These are phyloP conservation scores for Vitis hybrid DNA, from an alignment of 177 flowering plant species.

Conservation along the genomic window DNA sequence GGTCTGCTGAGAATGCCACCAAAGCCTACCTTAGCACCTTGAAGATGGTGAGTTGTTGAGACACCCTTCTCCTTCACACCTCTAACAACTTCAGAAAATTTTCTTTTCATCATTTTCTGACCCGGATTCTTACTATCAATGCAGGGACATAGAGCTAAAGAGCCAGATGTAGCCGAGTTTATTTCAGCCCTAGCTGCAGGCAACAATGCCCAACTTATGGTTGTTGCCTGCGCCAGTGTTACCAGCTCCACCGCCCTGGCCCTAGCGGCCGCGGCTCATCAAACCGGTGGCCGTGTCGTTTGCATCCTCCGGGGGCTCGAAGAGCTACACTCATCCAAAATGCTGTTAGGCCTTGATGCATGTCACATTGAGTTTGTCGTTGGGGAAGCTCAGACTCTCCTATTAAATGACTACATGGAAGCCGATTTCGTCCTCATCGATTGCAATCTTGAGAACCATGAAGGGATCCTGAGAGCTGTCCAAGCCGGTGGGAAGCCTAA, in stretches of 20 bases:
- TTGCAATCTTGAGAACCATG: slow-evolving; percentile 52
- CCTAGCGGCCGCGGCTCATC: slow-evolving; percentile 66
- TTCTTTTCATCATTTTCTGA: slow-evolving; percentile 1
- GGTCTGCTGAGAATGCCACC: slow-evolving; percentile 92
- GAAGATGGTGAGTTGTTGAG: slow-evolving; percentile 60
- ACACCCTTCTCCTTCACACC: too few species aligned
- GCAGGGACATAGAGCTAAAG: slow-evolving; percentile 59
- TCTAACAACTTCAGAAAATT: background rate
- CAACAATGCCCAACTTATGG: slow-evolving; percentile 69
- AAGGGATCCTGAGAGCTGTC: slow-evolving; percentile 37
- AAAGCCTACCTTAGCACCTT: slow-evolving; percentile 72
- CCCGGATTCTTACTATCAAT: background rate
- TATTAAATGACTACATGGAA: slow-evolving; percentile 37
- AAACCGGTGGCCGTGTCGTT: slow-evolving; percentile 73
- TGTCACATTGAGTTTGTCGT: slow-evolving; percentile 50
- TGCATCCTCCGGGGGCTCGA: slow-evolving; percentile 42
- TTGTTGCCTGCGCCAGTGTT: slow-evolving; percentile 44
- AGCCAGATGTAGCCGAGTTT: slow-evolving; percentile 72
- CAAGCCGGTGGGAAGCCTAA: slow-evolving; percentile 16
- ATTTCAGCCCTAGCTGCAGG: slow-evolving; percentile 85
- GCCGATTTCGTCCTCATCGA: slow-evolving; percentile 76
- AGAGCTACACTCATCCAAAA: slow-evolving; percentile 29
- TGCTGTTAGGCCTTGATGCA: slow-evolving; percentile 33
- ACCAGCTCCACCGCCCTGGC: slow-evolving; percentile 54
- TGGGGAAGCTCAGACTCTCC: slow-evolving; percentile 49